phyloP scores from a whole-genome alignment of 1,284 basidiomycete genomes.

The Omphalotus olearius region DNA sequence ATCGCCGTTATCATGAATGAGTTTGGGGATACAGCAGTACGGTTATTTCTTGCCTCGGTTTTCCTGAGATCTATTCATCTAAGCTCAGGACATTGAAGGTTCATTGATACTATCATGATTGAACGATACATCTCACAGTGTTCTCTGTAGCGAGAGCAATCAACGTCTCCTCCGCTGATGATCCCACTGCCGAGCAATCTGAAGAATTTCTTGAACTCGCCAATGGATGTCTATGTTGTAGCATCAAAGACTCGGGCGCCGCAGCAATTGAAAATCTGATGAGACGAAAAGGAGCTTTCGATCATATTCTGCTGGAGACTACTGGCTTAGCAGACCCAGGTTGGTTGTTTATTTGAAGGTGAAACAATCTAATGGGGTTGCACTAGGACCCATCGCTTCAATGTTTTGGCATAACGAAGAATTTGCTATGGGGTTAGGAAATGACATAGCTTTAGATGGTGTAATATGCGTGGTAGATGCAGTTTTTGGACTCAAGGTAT shows the following conservation, averaged over 20 bases:
- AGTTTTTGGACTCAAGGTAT: constrained; percentile 75
- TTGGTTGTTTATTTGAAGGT: constrained; percentile 24
- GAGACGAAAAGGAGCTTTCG: constrained; percentile 79
- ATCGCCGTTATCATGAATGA: constrained; percentile 99
- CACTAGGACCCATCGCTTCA: constrained; percentile 74
- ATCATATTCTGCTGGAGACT: constrained; percentile 90
- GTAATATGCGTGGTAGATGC: constrained; percentile 91
- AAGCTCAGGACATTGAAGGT: constrained; percentile 63
- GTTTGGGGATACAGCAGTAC: constrained; percentile 79
- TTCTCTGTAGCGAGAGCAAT: constrained; percentile 62
- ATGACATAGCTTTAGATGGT: constrained; percentile 78
- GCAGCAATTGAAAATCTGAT: constrained; percentile 89
- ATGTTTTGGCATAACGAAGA: constrained; percentile 95
- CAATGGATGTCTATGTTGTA: constrained; percentile 94
- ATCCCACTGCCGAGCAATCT: constrained; percentile 57
- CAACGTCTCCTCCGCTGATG: constrained; percentile 67
- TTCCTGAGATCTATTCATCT: constrained; percentile 15
- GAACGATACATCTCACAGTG: background rate
- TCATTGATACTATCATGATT: constrained; percentile 14
- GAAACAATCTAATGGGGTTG: background rate
- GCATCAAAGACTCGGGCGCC: constrained; percentile 86
- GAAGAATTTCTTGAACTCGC: constrained; percentile 85
- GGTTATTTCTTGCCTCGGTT: constrained; percentile 23
- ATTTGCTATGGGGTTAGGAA: constrained; percentile 64
- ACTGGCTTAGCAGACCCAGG: constrained; percentile 93